Conservation (phyloP, 2,329 filamentous ascomycete genomes). For the Hypoxylon sp. region DNA sequence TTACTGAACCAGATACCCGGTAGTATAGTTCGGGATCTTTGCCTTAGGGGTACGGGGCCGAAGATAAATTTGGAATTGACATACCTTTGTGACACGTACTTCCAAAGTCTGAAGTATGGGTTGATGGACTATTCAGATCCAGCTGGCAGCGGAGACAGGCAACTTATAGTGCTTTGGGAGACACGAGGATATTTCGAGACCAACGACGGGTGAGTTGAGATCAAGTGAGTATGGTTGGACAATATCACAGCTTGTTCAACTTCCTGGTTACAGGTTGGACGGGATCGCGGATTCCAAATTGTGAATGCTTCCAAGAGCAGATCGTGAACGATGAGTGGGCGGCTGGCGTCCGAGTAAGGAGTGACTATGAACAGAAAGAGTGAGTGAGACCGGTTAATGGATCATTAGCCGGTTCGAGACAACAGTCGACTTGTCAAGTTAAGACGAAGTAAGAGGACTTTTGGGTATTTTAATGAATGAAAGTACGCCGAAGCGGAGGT, state of each 20-base stretch:
- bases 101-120: slow-evolving; percentile 15
- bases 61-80: slow-evolving; percentile 29
- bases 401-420: slow-evolving; percentile 38
- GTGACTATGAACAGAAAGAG: slow-evolving; percentile 49
- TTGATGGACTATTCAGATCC: slow-evolving; percentile 33
- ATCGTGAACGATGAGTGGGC: slow-evolving; percentile 47
- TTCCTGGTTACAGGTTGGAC: slow-evolving; percentile 43
- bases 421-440: slow-evolving; percentile 30
- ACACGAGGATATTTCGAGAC: slow-evolving; percentile 35
- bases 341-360: slow-evolving; percentile 53
- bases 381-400: slow-evolving; percentile 49
- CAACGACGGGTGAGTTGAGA: slow-evolving; percentile 22
- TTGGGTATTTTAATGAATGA: slow-evolving; percentile 51
- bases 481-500: slow-evolving; percentile 50
- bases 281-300: slow-evolving; percentile 29
- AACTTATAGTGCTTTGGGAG: slow-evolving; percentile 42
- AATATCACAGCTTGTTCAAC: slow-evolving; percentile 45
- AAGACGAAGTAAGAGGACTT: slow-evolving; percentile 39
- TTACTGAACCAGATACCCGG: not conserved
- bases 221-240: slow-evolving; percentile 47
- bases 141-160: slow-evolving; percentile 30
- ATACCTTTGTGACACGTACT: slow-evolving; percentile 37
- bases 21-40: not conserved
- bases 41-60: not conserved
- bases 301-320: slow-evolving; percentile 49